A percentile compares a stretch with the other conserved stretches of the same genome.
These are phyloP conservation scores for Bassia scoparia DNA, from an alignment of 148 eudicot species.

Conservation along the genomic window DNA sequence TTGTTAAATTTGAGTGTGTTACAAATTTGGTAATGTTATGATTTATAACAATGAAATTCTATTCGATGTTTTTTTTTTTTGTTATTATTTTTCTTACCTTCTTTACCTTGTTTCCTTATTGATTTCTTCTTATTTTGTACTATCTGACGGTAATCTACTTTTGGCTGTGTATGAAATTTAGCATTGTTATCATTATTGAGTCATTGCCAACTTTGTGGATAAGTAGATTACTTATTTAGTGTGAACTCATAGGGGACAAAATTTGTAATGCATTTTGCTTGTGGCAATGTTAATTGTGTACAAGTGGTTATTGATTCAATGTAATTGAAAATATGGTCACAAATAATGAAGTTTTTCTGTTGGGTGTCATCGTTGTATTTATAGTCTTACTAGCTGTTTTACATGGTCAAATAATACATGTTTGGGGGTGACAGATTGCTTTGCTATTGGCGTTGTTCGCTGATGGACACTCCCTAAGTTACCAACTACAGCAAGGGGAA, in stretches of 20 bases:
- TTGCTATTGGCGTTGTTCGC: conserved; percentile 42
- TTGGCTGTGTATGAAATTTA: not conserved
- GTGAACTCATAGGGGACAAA: not conserved
- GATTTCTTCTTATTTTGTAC: not conserved
- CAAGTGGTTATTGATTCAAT: not conserved
- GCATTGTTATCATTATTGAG: not conserved
- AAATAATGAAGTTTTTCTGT: not conserved
- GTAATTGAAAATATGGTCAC: not conserved
- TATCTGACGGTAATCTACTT: not conserved
- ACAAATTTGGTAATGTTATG: not conserved
- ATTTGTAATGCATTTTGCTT: not conserved
- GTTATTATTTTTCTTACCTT: not conserved
- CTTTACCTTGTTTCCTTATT: not conserved
- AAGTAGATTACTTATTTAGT: not conserved
- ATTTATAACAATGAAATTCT: not conserved
- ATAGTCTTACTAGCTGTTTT: too few species aligned
- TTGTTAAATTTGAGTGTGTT: not conserved
- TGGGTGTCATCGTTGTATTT: not conserved
- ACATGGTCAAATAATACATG: not conserved
- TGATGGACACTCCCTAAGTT: conserved; percentile 40
- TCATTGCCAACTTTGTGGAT: not conserved
- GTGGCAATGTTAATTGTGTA: not conserved
- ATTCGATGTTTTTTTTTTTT: not conserved
- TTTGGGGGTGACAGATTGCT: conserved; percentile 45
- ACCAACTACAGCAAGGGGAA: conserved; percentile 29